Evolutionary conservation across 495 filamentous ascomycete species (phyloP).

Genomic region (Penicillium lagena): DNA sequence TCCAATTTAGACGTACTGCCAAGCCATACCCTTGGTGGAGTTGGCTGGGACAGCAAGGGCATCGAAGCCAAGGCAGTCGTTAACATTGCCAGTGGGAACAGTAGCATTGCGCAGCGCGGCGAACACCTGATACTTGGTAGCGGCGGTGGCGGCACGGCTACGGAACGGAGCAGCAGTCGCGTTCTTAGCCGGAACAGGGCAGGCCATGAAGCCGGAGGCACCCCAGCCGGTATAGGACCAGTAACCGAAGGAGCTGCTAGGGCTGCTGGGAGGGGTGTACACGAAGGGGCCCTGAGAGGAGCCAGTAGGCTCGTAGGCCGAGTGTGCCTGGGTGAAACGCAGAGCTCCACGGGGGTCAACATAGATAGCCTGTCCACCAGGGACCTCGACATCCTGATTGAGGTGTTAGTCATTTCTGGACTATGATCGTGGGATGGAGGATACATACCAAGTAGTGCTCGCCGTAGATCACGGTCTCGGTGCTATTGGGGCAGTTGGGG

Average conservation of each 20-base stretch:
- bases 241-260: constrained; percentile 7
- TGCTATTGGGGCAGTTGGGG: constrained; percentile 20
- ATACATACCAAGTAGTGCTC: constrained; percentile 12
- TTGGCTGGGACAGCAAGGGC: constrained; percentile 14
- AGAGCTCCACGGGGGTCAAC: constrained; percentile 46
- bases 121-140: constrained; percentile 28
- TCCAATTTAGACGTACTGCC: constrained; percentile 27
- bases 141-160: constrained; percentile 1
- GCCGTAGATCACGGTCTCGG: constrained; percentile 25
- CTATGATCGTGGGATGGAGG: no score
- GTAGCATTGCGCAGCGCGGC: constrained; percentile 25
- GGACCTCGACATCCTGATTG: constrained; percentile 44
- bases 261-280: constrained; percentile 9
- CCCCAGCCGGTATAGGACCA: constrained; percentile 21
- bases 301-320: constrained; percentile 44
- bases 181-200: constrained; percentile 15
- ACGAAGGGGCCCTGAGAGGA: constrained; percentile 38
- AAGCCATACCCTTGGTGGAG: constrained; percentile 12
- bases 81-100: constrained; percentile 23
- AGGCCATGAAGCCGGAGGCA: constrained; percentile 30
- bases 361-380: constrained; percentile 58
- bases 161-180: constrained; percentile 1
- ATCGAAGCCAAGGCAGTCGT: constrained; percentile 28
- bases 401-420: constrained; percentile 1
- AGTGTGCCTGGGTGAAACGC: constrained; percentile 50